Percentiles rank a stretch among this genome's conserved stretches.
phyloP scores from a whole-genome alignment of 78 protist species.

The Cavenderia fasciculata region DNA sequence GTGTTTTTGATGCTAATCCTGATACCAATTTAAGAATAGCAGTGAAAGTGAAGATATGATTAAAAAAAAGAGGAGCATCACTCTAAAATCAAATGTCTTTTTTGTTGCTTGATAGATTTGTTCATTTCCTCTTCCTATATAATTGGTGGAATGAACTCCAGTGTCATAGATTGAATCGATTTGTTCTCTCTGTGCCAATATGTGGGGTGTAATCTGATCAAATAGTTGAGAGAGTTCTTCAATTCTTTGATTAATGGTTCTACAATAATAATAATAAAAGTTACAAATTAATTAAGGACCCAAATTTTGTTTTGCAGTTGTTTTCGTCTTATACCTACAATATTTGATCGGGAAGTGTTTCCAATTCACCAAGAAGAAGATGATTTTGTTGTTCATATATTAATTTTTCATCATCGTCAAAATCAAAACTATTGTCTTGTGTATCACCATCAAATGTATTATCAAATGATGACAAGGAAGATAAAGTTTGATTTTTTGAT shows the following conservation, averaged over 20 bases:
- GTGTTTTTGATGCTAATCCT: no score
- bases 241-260: slow-evolving; percentile 31
- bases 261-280: neutral
- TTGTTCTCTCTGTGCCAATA: slow-evolving; percentile 41
- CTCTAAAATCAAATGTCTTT: slow-evolving; percentile 67
- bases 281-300: neutral
- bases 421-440: neutral
- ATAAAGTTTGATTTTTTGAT: no score
- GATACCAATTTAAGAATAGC: slow-evolving; percentile 52
- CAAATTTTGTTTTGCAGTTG: neutral
- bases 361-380: slow-evolving; percentile 24
- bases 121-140: slow-evolving; percentile 38
- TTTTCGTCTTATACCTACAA: slow-evolving; percentile 2
- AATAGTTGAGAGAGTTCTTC: slow-evolving; percentile 40
- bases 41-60: slow-evolving; percentile 39
- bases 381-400: slow-evolving; percentile 60
- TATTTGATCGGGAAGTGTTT: slow-evolving; percentile 42
- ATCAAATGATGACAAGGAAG: neutral
- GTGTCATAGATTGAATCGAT: slow-evolving; percentile 32
- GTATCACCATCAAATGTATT: neutral
- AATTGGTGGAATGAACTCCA: slow-evolving; percentile 44
- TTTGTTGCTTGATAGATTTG: slow-evolving; percentile 60
- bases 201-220: slow-evolving; percentile 68
- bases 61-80: slow-evolving; percentile 36
- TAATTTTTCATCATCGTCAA: slow-evolving; percentile 22